Base-by-base conservation (phyloP, 2,329 filamentous ascomycete species). In the Colletotrichum liriopes region DNA sequence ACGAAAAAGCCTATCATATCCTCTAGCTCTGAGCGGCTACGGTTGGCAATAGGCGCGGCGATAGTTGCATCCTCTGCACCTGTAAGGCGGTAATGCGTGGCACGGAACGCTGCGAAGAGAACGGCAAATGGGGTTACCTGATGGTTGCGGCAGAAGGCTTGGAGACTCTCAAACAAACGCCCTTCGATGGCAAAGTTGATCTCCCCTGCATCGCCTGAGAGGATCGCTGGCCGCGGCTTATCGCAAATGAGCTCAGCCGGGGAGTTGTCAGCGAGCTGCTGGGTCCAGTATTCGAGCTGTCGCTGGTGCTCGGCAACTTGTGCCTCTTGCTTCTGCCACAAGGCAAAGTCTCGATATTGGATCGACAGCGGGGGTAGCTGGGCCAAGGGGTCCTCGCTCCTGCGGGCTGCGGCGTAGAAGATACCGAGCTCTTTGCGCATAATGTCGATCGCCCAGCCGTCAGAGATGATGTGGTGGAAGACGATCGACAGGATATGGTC, bases 381-480 rank as follows among this genome's bases (percentile, higher is more conserved):
- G 20, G 59, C 16, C 18, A 49, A 8, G 35, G 43, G 59, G 35
- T 62, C 59, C 29, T 51, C 43, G 59, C 43, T 20, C 2, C 47
- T 8, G 14, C 41, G 59, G 29, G 59, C 43, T 7, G 59, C 43
- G 18, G 59, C 32, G 39, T 62, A 62, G 3, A 62, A 49, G 18
- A 47, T 16, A 16, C 43, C 43, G 18, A 62, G 59, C 20, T 62
- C 59, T n/a, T 62, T 62, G n/a, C 59, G 59, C 47, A 62, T 35
- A 32, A 62, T 29, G 5, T 62, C 59, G 29, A 62, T n/a, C 18
- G 59, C n/a, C 59, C 59, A 62, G 59, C 59, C 59, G 59, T 62
- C 59, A 9, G 59, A 62, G 26, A 62, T 62, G 59, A 62, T 62
- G 47, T 62, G 59, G 23, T 62, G 59, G 11, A 62, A 47, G 3